A percentile compares a stretch with the other conserved stretches of the same genome.
Conservation (phyloP, 2,329 filamentous ascomycete genomes). For the Pseudogymnoascus sp. region DNA sequence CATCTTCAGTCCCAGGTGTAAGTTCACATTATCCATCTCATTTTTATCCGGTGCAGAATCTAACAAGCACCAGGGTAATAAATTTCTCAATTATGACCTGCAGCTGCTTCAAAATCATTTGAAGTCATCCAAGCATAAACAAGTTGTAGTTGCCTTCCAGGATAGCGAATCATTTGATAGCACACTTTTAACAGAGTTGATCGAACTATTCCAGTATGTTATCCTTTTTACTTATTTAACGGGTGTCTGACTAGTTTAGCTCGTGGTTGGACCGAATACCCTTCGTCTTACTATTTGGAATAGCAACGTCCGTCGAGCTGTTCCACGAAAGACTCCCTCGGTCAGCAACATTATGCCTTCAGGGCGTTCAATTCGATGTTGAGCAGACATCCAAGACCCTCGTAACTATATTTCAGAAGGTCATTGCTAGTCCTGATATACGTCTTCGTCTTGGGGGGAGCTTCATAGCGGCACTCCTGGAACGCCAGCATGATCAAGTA, state of each 20-base stretch:
- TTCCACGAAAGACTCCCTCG: slow-evolving; percentile 67
- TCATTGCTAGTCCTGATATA: slow-evolving; percentile 49
- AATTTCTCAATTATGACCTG: slow-evolving; percentile 70
- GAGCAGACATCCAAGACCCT: slow-evolving; percentile 63
- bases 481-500: slow-evolving; percentile 68
- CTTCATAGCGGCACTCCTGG: slow-evolving; percentile 54
- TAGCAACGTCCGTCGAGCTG: slow-evolving; percentile 73
- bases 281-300: slow-evolving; percentile 67
- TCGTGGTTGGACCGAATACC: slow-evolving; percentile 68
- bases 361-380: slow-evolving; percentile 68
- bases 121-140: slow-evolving; percentile 41
- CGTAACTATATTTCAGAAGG: slow-evolving; percentile 60
- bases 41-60: slow-evolving; percentile 6
- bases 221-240: background rate
- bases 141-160: slow-evolving; percentile 65
- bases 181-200: slow-evolving; percentile 59
- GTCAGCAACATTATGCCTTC: slow-evolving; percentile 55
- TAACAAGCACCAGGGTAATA: slow-evolving; percentile 40
- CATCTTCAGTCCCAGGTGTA: slow-evolving; percentile 40
- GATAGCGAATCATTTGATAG: slow-evolving; percentile 78
- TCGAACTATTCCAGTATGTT: slow-evolving; percentile 57
- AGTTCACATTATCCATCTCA: slow-evolving; percentile 19
- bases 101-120: slow-evolving; percentile 58
- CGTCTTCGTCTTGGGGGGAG: slow-evolving; percentile 54
- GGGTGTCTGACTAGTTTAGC: slow-evolving; percentile 24